Evolutionary conservation across 768 basidiomycete genomes (phyloP), one percentile per base, ranked within the genome.

Genomic region (Trichaptum fuscoviolaceum): DNA sequence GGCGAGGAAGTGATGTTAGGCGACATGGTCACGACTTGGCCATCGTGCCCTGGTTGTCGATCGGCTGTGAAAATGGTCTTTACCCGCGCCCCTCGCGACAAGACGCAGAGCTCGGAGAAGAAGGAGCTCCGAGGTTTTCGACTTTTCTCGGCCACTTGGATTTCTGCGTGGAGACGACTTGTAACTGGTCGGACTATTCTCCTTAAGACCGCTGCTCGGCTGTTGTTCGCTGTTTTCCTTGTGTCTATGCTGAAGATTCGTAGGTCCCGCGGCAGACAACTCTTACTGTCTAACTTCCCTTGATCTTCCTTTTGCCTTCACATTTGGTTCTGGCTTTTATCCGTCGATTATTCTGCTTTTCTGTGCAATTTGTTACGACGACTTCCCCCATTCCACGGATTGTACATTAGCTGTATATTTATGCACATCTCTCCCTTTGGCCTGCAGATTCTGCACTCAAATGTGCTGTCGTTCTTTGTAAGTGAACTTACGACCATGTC

Each of bases 21-120:
- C 24, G 65, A 58, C 17, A 27, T 69, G 59, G 60, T 65, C 35
- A 72, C 71, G 1, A 64, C 66, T 9, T 69, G 64, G 17, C 71
- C 71, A 7, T 69, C 70, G 15, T 71, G 70, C 68, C 70, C 70
- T 20, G 70, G 69, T 7, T 71, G 70, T 34, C 59, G 70, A 12
- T 70, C 69, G 2, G 64, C 70, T 7, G 67, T 71, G 7, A 42
- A 68, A 5, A 57, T 71, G 3, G 64, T 66, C 58, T 69, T 71
- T 25, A 63, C 60, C n/a, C 30, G n/a, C 18, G 8, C 27, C 10
- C 27, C 30, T 2, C 60, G 26, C 25, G 27, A 20, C 24, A 60
- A 25, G 15, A 6, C 42, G 42, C 42, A 52, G 42, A 12, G 2
- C 42, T 52, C 42, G 20, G 42, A 4, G 42, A 52, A 52, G 20